Evolutionary conservation across 768 basidiomycete genomes (phyloP).

Genomic region (Dentipellis fragilis): DNA sequence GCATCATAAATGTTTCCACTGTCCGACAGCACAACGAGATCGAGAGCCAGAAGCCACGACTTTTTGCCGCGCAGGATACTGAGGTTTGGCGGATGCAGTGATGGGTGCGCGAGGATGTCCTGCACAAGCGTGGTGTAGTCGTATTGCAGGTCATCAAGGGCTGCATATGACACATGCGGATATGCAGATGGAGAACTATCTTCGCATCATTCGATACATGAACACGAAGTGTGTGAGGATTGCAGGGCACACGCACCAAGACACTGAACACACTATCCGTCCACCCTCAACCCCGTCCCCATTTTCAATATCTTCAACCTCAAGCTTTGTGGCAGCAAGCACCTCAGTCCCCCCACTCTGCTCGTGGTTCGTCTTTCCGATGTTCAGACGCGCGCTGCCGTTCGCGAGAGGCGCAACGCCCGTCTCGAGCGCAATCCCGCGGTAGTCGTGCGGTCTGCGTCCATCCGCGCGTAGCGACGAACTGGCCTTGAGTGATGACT

Average conservation of each 20-base stretch:
- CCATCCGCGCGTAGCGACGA: slow-evolving; percentile 72
- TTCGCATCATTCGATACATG: slow-evolving; percentile 21
- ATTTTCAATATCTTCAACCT: slow-evolving; percentile 51
- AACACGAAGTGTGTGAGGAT: not conserved
- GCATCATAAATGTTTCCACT: slow-evolving; percentile 71
- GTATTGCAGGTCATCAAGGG: slow-evolving; percentile 68
- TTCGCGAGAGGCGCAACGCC: slow-evolving; percentile 75
- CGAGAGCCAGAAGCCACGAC: slow-evolving; percentile 68
- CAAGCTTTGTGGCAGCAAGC: slow-evolving; percentile 68
- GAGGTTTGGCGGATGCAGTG: slow-evolving; percentile 59
- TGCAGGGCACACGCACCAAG: slow-evolving; percentile 51
- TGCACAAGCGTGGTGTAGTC: slow-evolving; percentile 59
- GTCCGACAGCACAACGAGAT: slow-evolving; percentile 65
- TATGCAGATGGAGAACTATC: slow-evolving; percentile 75
- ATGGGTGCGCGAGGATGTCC: slow-evolving; percentile 54
- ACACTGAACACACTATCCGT: slow-evolving; percentile 55
- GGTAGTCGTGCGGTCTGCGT: slow-evolving; percentile 54
- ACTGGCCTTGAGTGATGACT: slow-evolving; percentile 46
- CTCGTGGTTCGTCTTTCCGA: slow-evolving; percentile 49
- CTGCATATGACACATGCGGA: slow-evolving; percentile 49
- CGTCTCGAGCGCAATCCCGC: slow-evolving; percentile 64
- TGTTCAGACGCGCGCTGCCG: slow-evolving; percentile 66
- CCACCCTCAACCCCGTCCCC: slow-evolving; percentile 46
- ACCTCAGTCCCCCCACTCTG: slow-evolving; percentile 67
- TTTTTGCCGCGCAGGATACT: slow-evolving; percentile 39